phyloP scores from a whole-genome alignment of 176 grass and related monocot species.

The Eleusine coracana region DNA sequence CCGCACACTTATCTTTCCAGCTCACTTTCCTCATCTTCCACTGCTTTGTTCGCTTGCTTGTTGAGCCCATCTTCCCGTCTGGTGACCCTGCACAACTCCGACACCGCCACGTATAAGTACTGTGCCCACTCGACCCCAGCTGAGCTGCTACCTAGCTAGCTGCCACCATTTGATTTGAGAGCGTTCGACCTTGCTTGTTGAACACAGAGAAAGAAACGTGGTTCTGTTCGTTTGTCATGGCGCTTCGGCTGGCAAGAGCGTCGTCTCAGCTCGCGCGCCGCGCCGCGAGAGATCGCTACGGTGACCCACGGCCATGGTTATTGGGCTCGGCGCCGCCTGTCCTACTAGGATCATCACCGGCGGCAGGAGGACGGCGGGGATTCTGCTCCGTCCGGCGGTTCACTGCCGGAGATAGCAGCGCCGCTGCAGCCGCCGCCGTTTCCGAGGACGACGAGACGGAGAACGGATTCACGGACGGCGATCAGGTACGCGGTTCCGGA shows the following conservation, averaged over 20 bases:
- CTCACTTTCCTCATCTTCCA: neutral
- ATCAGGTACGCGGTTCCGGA: conserved; percentile 40
- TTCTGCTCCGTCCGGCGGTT: conserved; percentile 54
- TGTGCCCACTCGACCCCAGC: neutral
- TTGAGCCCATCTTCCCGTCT: neutral
- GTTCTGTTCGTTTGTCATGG: neutral
- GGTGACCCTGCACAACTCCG: conserved; percentile 3
- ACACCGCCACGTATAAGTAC: conserved; percentile 20
- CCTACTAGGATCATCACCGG: neutral
- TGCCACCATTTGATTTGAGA: neutral
- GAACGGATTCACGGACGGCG: conserved; percentile 10
- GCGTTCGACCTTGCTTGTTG: neutral
- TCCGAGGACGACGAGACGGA: conserved; percentile 20
- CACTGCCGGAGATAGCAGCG: conserved; percentile 19
- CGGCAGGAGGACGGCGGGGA: neutral
- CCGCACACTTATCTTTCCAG: conserved; percentile 48
- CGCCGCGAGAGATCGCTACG: conserved; percentile 12
- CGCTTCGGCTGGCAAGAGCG: conserved; percentile 23
- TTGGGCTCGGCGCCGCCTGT: neutral
- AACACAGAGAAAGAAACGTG: neutral
- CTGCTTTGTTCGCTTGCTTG: neutral
- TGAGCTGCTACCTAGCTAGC: neutral
- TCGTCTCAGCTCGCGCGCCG: conserved; percentile 34
- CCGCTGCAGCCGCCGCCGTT: neutral
- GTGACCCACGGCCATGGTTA: conserved; percentile 7